Conservation (phyloP, 169 alveolate species). For the Eimeria tenella region DNA sequence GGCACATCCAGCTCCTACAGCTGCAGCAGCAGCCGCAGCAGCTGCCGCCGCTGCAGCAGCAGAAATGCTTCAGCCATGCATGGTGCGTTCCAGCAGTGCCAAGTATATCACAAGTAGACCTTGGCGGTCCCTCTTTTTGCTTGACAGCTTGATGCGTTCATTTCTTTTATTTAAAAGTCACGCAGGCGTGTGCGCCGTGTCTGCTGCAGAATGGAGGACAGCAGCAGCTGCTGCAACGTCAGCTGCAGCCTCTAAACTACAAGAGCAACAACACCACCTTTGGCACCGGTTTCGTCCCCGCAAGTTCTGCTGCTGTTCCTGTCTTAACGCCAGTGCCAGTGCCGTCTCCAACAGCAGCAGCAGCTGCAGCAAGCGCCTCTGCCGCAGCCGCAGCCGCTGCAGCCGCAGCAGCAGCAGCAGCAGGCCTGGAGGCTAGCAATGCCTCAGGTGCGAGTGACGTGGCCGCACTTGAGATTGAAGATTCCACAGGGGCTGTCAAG, state of each 20-base stretch:
- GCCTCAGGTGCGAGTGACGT: not conserved
- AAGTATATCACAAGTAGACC: not conserved
- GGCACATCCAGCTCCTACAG: not conserved
- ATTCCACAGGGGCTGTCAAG: constrained; percentile 7
- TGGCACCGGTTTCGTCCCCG: not conserved
- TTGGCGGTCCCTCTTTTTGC: not conserved
- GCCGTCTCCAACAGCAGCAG: constrained; percentile 5
- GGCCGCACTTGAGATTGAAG: constrained; percentile 3
- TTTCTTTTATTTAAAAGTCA: not conserved
- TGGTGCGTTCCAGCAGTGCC: not conserved
- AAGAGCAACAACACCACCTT: not conserved
- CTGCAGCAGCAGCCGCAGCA: constrained; percentile 38
- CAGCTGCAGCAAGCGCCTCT: not conserved
- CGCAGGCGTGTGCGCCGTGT: not conserved
- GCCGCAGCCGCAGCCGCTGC: constrained; percentile 34
- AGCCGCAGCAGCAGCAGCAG: constrained; percentile 20
- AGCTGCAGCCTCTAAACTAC: not conserved
- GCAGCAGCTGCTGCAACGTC: not conserved
- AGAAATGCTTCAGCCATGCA: not conserved
- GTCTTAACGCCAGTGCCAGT: too few relatives aligned
- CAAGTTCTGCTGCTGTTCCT: not conserved
- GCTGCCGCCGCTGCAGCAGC: constrained; percentile 6
- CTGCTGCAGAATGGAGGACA: constrained; percentile 5
- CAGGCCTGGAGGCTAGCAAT: not conserved
- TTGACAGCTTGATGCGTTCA: not conserved